Percentiles rank a stretch among this genome's conserved stretches.
Conservation (phyloP, 306 rosid species). For the Rosa chinensis region DNA sequence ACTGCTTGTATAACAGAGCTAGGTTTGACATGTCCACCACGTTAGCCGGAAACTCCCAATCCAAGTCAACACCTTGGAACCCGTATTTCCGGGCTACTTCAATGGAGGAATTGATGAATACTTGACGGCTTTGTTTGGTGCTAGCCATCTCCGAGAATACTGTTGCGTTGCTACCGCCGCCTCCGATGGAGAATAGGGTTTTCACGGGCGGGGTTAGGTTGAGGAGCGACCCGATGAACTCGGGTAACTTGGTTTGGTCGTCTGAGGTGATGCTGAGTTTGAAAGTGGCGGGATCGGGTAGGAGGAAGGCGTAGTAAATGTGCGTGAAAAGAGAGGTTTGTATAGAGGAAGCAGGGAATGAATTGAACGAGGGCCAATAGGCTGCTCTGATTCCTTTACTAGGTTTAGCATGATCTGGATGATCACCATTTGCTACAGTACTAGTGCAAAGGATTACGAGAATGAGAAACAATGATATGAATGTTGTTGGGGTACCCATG, state of each 20-base stretch:
- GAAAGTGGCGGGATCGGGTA: slow-evolving; percentile 40
- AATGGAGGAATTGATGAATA: slow-evolving; percentile 66
- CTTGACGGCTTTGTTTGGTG: slow-evolving; percentile 24
- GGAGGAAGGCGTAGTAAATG: slow-evolving; percentile 66
- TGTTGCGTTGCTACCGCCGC: slow-evolving; percentile 51
- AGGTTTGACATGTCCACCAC: slow-evolving; percentile 65
- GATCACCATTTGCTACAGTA: no score
- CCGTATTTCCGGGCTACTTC: slow-evolving; percentile 55
- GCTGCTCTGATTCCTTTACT: slow-evolving; percentile 51
- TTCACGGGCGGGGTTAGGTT: slow-evolving; percentile 42
- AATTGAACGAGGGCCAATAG: slow-evolving; percentile 59
- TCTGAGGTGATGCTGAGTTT: slow-evolving; percentile 36
- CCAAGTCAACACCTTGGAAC: slow-evolving; percentile 72
- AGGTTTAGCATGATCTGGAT: background rate
- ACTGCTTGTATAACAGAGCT: slow-evolving; percentile 44
- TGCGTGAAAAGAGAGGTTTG: slow-evolving; percentile 68
- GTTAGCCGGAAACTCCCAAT: slow-evolving; percentile 72
- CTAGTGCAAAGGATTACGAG: background rate
- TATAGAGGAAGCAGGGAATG: slow-evolving; percentile 45
- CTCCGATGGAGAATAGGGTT: slow-evolving; percentile 68
- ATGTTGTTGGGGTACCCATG: slow-evolving; percentile 8
- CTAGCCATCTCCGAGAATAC: slow-evolving; percentile 53
- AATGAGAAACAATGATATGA: background rate
- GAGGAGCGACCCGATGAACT: slow-evolving; percentile 45
- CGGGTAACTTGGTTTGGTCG: slow-evolving; percentile 31